These are phyloP conservation scores for Sclerotiophoma versabilis DNA, from an alignment of 2,329 filamentous ascomycete genomes.

Conservation along the genomic window DNA sequence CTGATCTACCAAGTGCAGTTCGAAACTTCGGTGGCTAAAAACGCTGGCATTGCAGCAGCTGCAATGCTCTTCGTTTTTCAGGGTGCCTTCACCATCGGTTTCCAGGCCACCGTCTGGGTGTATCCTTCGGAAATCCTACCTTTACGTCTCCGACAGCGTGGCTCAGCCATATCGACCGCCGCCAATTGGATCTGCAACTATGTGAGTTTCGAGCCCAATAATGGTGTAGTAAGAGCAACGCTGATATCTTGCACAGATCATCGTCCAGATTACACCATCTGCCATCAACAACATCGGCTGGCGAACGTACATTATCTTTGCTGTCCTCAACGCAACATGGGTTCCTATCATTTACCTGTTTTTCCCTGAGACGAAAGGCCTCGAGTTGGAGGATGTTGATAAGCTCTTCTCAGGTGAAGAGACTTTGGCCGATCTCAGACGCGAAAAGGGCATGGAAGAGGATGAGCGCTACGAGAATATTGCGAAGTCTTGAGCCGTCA, in stretches of 20 bases:
- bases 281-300: constrained; percentile 47
- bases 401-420: constrained; percentile 21
- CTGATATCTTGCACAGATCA: constrained; percentile 9
- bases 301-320: constrained; percentile 33
- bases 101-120: constrained; percentile 26
- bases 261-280: constrained; percentile 47
- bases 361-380: constrained; percentile 57
- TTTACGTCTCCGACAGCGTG: constrained; percentile 18
- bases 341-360: constrained; percentile 56
- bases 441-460: constrained; percentile 10
- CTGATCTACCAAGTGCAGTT: constrained; percentile 30
- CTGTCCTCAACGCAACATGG: constrained; percentile 42
- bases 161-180: constrained; percentile 17
- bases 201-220: constrained; percentile 1
- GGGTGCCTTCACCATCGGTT: constrained; percentile 27
- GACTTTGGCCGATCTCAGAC: constrained; percentile 11
- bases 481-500: not conserved
- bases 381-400: constrained; percentile 22
- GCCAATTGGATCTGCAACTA: constrained; percentile 22
- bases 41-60: constrained; percentile 24
- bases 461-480: constrained; percentile 8
- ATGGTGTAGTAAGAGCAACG: not conserved
- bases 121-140: constrained; percentile 20
- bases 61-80: constrained; percentile 29
- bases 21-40: constrained; percentile 19